phyloP scores from a whole-genome alignment of 192 early-diverging fungal genomes.

The Podila clonocystis region DNA sequence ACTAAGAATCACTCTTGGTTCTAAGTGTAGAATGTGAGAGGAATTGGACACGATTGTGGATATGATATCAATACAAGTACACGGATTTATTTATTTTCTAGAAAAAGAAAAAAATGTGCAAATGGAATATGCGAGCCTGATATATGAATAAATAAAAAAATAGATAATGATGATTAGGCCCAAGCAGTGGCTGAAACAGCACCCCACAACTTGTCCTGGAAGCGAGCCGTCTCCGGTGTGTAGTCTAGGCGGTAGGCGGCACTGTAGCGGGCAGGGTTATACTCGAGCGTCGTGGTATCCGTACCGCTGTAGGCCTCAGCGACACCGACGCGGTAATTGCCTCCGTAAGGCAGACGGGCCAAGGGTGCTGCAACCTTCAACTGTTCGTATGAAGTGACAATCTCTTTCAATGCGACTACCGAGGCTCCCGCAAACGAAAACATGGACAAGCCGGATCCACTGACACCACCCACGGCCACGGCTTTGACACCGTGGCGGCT shows the following conservation, averaged over 20 bases:
- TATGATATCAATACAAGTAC: no score
- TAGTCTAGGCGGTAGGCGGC: slow-evolving; percentile 26
- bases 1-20: no score
- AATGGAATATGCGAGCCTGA: not conserved
- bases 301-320: not conserved
- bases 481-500: slow-evolving; percentile 12
- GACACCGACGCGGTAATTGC: not conserved
- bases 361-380: not conserved
- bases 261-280: not conserved
- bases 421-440: slow-evolving; percentile 20
- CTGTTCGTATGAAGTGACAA: not conserved
- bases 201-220: slow-evolving; percentile 13
- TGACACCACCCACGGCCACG: slow-evolving; percentile 10
- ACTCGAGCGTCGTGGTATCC: slow-evolving; percentile 8
- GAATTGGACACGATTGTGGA: no score
- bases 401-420: not conserved
- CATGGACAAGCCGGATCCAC: slow-evolving; percentile 1
- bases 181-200: slow-evolving; percentile 14
- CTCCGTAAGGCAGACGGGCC: not conserved
- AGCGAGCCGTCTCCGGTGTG: slow-evolving; percentile 10
- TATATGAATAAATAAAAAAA: not conserved
- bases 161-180: not conserved
- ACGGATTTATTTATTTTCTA: not conserved
- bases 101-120: not conserved
- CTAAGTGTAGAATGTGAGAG: no score